These are phyloP conservation scores for Gossypium bickii DNA, from an alignment of 345 rosid species.

Conservation along the genomic window DNA sequence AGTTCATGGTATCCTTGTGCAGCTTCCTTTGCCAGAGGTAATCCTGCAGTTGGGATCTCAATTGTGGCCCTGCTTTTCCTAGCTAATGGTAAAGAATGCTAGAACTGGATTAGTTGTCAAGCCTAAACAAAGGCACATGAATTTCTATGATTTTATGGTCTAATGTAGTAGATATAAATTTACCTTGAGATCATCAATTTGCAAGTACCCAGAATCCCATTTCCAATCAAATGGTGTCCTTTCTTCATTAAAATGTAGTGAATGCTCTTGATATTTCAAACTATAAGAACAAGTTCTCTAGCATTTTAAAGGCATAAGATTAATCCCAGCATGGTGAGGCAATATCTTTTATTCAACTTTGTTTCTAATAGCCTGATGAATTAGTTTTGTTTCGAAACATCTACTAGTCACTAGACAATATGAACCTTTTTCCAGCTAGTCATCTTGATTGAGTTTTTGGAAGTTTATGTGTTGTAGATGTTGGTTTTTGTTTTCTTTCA, in stretches of 20 bases:
- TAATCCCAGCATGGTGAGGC: neutral
- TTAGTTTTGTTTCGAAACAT: neutral
- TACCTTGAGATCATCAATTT: neutral
- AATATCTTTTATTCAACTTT: neutral
- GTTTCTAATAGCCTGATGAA: neutral
- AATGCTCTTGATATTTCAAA: constrained; percentile 5
- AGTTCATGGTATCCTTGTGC: constrained; percentile 85
- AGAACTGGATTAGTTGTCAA: constrained; percentile 5
- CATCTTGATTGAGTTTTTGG: constrained; percentile 11
- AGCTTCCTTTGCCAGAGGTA: constrained; percentile 93
- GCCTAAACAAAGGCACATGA: constrained; percentile 8
- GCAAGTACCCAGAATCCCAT: neutral
- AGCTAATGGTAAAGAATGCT: constrained; percentile 3
- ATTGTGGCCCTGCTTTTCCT: constrained; percentile 9
- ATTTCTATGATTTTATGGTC: neutral
- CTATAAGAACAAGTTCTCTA: neutral
- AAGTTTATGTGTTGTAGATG: neutral
- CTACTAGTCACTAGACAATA: neutral
- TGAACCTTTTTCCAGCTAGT: neutral
- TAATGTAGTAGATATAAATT: neutral
- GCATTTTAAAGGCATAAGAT: neutral
- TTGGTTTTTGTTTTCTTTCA: neutral
- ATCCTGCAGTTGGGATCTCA: constrained; percentile 26
- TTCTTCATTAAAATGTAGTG: neutral
- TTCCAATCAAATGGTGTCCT: neutral